These are phyloP conservation scores for Solanum gracilifrons DNA, from an alignment of 257 asterid species.

Conservation along the genomic window DNA sequence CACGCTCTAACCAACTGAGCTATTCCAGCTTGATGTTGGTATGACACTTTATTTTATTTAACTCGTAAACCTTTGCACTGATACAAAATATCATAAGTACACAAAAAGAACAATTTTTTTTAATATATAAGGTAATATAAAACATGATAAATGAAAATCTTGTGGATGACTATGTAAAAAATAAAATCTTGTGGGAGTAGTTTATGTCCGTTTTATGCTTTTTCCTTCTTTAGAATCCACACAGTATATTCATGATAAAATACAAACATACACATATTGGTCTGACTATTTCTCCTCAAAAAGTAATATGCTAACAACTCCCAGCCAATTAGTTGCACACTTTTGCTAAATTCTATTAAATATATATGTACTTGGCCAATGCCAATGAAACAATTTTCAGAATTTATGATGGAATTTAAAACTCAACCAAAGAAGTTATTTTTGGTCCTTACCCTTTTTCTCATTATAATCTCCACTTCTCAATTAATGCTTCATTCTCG, in stretches of 20 bases:
- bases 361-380: background rate
- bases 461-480: background rate
- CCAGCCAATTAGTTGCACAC: background rate
- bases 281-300: background rate
- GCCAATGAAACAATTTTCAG: background rate
- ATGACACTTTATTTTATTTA: no score
- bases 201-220: background rate
- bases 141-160: background rate
- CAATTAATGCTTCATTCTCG: background rate
- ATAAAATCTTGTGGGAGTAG: no score
- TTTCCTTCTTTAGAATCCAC: background rate
- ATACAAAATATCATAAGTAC: background rate
- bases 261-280: background rate
- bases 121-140: background rate
- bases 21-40: slow-evolving; percentile 55
- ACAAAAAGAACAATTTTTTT: background rate
- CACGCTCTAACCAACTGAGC: slow-evolving; percentile 99
- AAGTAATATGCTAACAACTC: background rate
- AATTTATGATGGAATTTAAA: background rate
- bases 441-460: background rate
- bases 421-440: background rate
- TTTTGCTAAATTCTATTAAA: background rate
- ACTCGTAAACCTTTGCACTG: background rate
- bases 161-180: background rate
- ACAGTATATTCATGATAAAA: background rate